Evolutionary conservation across 345 rosid genomes (phyloP).

Genomic region (Toxicodendron radicans): DNA sequence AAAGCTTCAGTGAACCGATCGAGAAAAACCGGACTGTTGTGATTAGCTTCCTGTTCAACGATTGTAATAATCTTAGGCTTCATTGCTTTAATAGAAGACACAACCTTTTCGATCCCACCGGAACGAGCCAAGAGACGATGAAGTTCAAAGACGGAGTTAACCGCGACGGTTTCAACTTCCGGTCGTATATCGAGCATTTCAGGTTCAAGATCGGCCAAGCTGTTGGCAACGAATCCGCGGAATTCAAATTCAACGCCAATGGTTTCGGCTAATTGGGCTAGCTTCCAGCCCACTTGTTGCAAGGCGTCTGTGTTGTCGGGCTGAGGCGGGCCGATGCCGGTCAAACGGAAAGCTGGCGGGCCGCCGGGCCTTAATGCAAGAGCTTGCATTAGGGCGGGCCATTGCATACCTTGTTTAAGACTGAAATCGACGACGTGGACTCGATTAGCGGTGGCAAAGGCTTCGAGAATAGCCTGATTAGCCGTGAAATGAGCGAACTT

Average conservation of each 20-base stretch:
- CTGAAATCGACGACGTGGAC: conserved; percentile 85
- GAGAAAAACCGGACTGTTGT: conserved; percentile 64
- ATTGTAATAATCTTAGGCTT: conserved; percentile 75
- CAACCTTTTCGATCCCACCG: conserved; percentile 61
- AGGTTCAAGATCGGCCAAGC: conserved; percentile 70
- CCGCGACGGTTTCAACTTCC: conserved; percentile 62
- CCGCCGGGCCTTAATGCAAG: conserved; percentile 78
- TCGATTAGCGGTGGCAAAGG: conserved; percentile 48
- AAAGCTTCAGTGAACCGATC: conserved; percentile 82
- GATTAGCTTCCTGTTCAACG: conserved; percentile 90
- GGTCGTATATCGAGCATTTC: conserved; percentile 59
- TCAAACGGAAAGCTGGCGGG: conserved; percentile 75
- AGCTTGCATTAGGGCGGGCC: conserved; percentile 98
- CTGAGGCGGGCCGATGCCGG: conserved; percentile 81
- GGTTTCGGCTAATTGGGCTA: conserved; percentile 63
- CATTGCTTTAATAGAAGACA: conserved; percentile 52
- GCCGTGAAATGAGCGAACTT: conserved; percentile 97
- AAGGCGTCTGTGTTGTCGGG: conserved; percentile 56
- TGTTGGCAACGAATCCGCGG: conserved; percentile 58
- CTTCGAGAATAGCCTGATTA: conserved; percentile 88
- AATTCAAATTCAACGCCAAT: conserved; percentile 68
- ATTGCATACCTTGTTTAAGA: conserved; percentile 82
- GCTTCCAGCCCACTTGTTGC: conserved; percentile 77
- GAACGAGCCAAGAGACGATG: conserved; percentile 61
- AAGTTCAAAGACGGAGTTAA: conserved; percentile 79